phyloP scores from a whole-genome alignment of 2,329 filamentous ascomycete species.

The Alternaria novae-zelandiae region DNA sequence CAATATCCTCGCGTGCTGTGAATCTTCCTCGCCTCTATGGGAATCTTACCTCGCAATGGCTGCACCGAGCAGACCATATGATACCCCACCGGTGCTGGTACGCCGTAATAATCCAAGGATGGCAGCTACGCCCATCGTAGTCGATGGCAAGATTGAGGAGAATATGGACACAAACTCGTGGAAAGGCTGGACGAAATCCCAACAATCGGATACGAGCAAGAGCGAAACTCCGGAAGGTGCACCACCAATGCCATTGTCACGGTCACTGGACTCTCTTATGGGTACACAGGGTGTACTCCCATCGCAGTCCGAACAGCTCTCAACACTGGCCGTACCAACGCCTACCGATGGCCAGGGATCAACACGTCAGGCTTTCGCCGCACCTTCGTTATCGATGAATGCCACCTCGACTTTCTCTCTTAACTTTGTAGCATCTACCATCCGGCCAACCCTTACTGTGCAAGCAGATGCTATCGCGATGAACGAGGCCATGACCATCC shows the following conservation, averaged over 20 bases:
- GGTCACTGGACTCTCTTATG: not conserved
- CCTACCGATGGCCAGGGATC: not conserved
- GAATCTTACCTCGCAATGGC: conserved; percentile 2
- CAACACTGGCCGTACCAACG: not conserved
- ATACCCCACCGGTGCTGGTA: conserved; percentile 9
- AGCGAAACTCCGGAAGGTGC: not conserved
- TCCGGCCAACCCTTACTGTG: not conserved
- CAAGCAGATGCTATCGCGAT: not conserved
- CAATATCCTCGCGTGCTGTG: not conserved
- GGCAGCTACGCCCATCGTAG: not conserved
- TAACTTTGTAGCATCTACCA: not conserved
- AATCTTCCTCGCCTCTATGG: conserved; percentile 1
- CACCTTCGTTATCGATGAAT: not conserved
- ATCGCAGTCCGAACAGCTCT: not conserved
- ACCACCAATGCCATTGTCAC: not conserved
- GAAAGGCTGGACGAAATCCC: not conserved
- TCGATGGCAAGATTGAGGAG: not conserved
- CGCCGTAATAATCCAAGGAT: not conserved
- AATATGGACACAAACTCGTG: not conserved
- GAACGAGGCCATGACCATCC: not conserved
- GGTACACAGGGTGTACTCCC: not conserved
- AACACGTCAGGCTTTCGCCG: not conserved
- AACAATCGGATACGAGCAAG: not conserved
- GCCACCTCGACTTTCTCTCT: not conserved
- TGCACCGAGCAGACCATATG: conserved; percentile 2